Base-by-base conservation (phyloP, 331 rosid genomes). In the Telfairia occidentalis region DNA sequence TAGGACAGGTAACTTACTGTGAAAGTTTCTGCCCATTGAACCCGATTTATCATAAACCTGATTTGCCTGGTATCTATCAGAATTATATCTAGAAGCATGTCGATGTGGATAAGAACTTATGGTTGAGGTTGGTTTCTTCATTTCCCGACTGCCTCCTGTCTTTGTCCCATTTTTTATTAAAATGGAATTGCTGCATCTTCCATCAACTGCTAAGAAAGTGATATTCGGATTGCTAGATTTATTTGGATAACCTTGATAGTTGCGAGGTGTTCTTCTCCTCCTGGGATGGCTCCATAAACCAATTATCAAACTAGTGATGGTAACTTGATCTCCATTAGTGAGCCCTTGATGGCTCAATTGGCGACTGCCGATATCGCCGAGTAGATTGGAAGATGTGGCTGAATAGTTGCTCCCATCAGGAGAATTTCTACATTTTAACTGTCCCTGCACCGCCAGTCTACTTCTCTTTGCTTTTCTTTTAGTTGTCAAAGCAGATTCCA, bases 241-340 rank as follows among this genome's bases (percentile, higher is more conserved):
- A 79, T 52, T 21, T 29, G 79, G 79, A 85, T 71, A 71, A n/a
- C 71, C 79, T 54, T 19, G 78, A 29, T 42, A 71, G 63, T 69
- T 74, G 52, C 76, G 77, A 65, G 78, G 64, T 79, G 87, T 89
- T 85, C 97, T 82, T 80, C 86, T 90, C 76, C 96, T 82, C 74
- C 87, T 84, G 10, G 94, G 88, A 76, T 79, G 87, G 78, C 70
- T 32, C 89, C 86, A 83, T 58, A 71, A 57, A 46, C 73, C 81
- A 13, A 78, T 79, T 16, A 76, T 81, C 57, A 81, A 79, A 81
- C 66, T 19, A 66, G 72, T 77, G 81, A 73, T 12, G 72, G 49
- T 5, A 38, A 76, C 48, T 66, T 70, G 78, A 37, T 65, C 78
- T 21, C 84, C 83, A 83, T 70, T 78, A 38, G 46, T 77, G 43